These are phyloP conservation scores for Penicillium sp. DNA, from an alignment of 2,329 filamentous ascomycete species.

Conservation along the genomic window DNA sequence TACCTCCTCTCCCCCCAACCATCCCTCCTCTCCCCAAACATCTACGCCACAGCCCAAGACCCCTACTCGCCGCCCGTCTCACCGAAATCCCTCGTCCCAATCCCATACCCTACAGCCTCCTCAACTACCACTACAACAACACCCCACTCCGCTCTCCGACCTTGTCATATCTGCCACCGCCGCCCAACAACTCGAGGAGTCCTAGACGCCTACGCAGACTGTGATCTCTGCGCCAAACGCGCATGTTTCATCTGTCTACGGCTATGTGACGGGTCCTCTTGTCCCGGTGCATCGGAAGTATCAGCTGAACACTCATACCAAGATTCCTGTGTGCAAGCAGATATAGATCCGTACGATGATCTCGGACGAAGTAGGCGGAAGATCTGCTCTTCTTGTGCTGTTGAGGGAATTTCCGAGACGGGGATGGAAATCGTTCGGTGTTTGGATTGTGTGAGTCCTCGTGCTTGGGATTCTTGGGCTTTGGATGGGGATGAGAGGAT, in stretches of 20 bases:
- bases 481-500: constrained; percentile 21
- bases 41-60: constrained; percentile 22
- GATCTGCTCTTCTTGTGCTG: constrained; percentile 45
- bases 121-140: constrained; percentile 13
- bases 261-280: constrained; percentile 41
- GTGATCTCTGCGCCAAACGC: constrained; percentile 42
- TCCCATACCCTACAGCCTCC: constrained; percentile 17
- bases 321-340: too few species aligned
- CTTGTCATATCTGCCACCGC: constrained; percentile 49
- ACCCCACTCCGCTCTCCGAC: constrained; percentile 36
- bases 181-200: constrained; percentile 45
- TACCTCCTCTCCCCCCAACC: constrained; percentile 23
- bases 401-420: constrained; percentile 43
- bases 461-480: constrained; percentile 9
- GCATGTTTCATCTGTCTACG: constrained; percentile 49
- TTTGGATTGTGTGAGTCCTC: constrained; percentile 36
- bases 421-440: constrained; percentile 44
- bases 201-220: constrained; percentile 48
- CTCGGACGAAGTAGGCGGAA: constrained; percentile 25
- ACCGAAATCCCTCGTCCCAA: constrained; percentile 32
- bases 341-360: constrained; percentile 3
- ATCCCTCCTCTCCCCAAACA: constrained; percentile 26
- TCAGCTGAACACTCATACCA: background rate
- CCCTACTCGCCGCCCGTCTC: constrained; percentile 31
- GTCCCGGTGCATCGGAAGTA: constrained; percentile 20